phyloP scores from a whole-genome alignment of 441 rosid species.

The Euphorbia schlechtendalii region DNA sequence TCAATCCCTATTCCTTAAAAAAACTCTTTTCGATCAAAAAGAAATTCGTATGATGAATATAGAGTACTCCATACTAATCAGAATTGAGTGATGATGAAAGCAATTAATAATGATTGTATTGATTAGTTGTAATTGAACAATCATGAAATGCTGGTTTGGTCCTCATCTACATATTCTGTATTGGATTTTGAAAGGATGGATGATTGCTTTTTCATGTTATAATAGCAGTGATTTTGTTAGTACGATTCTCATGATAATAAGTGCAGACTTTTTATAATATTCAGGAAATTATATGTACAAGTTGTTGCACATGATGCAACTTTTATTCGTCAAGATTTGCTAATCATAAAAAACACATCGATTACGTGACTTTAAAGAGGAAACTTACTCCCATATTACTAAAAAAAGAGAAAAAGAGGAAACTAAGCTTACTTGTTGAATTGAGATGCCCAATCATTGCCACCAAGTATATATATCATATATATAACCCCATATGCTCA shows the following conservation, averaged over 20 bases:
- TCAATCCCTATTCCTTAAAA: no score
- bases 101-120: constrained; percentile 22
- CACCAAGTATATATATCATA: not conserved
- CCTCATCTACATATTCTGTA: constrained; percentile 15
- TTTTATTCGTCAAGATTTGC: constrained; percentile 10
- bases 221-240: constrained; percentile 11
- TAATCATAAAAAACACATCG: not conserved
- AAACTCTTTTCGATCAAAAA: no score
- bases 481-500: constrained; percentile 1
- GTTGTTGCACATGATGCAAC: constrained; percentile 17
- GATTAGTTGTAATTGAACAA: constrained; percentile 19
- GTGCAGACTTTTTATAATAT: constrained; percentile 9
- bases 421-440: no score
- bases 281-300: not conserved
- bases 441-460: constrained; percentile 15
- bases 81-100: constrained; percentile 27
- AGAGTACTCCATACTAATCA: constrained; percentile 19
- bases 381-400: not conserved
- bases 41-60: no score
- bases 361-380: not conserved
- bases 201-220: constrained; percentile 19
- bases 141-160: constrained; percentile 26
- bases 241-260: constrained; percentile 12
- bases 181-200: constrained; percentile 19
- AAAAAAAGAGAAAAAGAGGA: no score